Base-by-base conservation (phyloP, 176 grass and related monocot genomes). In the Melocanna baccifera region DNA sequence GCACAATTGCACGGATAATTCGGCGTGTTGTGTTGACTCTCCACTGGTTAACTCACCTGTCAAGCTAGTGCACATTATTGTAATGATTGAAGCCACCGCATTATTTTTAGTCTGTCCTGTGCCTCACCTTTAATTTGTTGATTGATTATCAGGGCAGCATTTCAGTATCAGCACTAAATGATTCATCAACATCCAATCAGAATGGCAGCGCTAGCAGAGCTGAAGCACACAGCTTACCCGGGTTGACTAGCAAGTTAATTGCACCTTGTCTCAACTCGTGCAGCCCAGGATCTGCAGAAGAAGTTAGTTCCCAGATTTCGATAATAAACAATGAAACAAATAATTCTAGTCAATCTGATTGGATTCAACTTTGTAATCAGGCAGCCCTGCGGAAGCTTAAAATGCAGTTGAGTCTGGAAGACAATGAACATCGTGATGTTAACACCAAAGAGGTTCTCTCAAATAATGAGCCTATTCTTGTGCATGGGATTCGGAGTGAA, bases 271-370 rank as follows among this genome's bases (percentile, higher is more conserved):
- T 81, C n/a, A 89, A 46, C 46, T 91, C 86, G 40, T 37, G 45
- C 89, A 91, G 91, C 83, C 83, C 83, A 34, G 90, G 75, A 78
- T 96, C 91, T 26, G 73, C 18, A 1, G 96, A 93, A 85, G 96
- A 99, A 90, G 91, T 96, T 80, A 89, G 84, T 90, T 99, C 97
- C 78, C 81, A 71, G 52, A 87, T 81, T 55, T 11, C 62, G 73
- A 69, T 34, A 29, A 30, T 53, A 85, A 90, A 79, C 71, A 65
- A 82, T 69, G 75, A 84, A 51, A 66, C 43, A 80, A 65, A 69
- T 30, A 29, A 69, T 56, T 63, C 30, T 42, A 73, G 73, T 76
- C 66, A 2, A 88, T 86, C 80, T 47, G 89, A 93, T 58, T 89
- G 76, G 78, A 30, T 87, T 71, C 87, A 86, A 69, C 52, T 63